These are phyloP conservation scores for Coelastrella sp. DNA, from an alignment of 139 green algal species.

Conservation along the genomic window DNA sequence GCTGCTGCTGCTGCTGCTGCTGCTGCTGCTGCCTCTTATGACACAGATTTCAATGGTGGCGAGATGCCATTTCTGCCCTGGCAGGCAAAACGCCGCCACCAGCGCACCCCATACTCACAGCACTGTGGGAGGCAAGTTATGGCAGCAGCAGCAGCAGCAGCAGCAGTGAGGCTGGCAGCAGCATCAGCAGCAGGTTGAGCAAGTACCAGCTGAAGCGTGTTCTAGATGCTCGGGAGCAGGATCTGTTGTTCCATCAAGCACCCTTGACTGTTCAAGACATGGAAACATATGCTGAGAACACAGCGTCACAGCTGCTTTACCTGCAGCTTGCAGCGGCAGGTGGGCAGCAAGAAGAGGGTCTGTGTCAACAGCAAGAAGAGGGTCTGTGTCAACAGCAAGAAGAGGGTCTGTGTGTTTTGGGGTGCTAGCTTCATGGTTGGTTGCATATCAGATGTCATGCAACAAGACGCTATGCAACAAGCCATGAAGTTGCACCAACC, in stretches of 20 bases:
- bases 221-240: conserved; percentile 69
- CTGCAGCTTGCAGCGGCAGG: conserved; percentile 54
- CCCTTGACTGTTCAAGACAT: conserved; percentile 69
- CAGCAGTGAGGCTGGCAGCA: conserved; percentile 60
- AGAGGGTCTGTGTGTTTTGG: background rate
- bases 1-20: background rate
- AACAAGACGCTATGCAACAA: no score
- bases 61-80: conserved; percentile 67
- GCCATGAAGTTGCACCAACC: no score
- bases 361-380: background rate
- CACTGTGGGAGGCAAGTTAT: conserved; percentile 50
- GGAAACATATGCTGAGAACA: conserved; percentile 82
- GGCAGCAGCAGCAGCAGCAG: conserved; percentile 59
- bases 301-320: conserved; percentile 77
- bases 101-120: conserved; percentile 64
- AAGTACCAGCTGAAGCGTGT: conserved; percentile 82
- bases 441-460: background rate
- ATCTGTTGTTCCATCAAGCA: conserved; percentile 64
- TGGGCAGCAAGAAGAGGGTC: conserved; percentile 24
- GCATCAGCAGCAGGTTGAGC: conserved; percentile 43
- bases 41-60: conserved; percentile 86
- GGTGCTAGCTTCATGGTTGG: background rate
- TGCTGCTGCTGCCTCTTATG: background rate
- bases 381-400: no score
- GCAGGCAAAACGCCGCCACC: conserved; percentile 27